A percentile compares a stretch with the other conserved stretches of the same genome.
Evolutionary conservation across 257 asterid genomes (phyloP).

Genomic region (Phtheirospermum japonicum): DNA sequence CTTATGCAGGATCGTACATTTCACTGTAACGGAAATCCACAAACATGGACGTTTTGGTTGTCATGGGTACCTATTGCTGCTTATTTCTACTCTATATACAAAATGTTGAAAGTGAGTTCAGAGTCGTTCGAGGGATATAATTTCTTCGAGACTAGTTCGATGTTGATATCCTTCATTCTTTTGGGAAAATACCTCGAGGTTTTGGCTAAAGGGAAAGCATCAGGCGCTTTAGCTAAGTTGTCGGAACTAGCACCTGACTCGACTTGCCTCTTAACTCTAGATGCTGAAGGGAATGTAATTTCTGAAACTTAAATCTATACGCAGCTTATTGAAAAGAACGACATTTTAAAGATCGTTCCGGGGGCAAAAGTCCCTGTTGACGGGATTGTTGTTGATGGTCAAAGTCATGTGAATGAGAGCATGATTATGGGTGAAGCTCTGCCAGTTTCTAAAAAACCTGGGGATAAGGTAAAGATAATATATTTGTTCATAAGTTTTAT

Average conservation of each 20-base stretch:
- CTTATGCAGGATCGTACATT: slow-evolving; percentile 91
- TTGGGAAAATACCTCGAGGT: slow-evolving; percentile 94
- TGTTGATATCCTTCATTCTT: slow-evolving; percentile 95
- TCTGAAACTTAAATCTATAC: slow-evolving; percentile 78
- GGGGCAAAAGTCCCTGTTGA: slow-evolving; percentile 95
- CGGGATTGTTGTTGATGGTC: slow-evolving; percentile 84
- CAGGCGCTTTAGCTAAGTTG: slow-evolving; percentile 93
- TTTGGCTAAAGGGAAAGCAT: slow-evolving; percentile 90
- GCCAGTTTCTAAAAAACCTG: slow-evolving; percentile 80
- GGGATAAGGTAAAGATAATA: slow-evolving; percentile 72
- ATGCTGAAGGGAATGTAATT: slow-evolving; percentile 68
- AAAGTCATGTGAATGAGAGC: slow-evolving; percentile 94
- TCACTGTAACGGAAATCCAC: slow-evolving; percentile 82
- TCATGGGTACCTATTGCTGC: slow-evolving; percentile 98
- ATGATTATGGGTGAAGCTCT: slow-evolving; percentile 96
- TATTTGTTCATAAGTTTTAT: slow-evolving; percentile 17
- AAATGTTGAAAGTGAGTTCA: slow-evolving; percentile 67
- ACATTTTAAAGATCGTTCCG: slow-evolving; percentile 89
- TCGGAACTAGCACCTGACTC: slow-evolving; percentile 89
- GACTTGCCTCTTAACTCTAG: slow-evolving; percentile 71
- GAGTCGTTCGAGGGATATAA: slow-evolving; percentile 89
- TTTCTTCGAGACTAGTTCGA: slow-evolving; percentile 95
- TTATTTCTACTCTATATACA: slow-evolving; percentile 79
- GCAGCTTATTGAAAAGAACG: slow-evolving; percentile 79
- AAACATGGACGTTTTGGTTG: slow-evolving; percentile 98